Percentiles rank a stretch among this genome's conserved stretches.
Evolutionary conservation across 805 yeast species (phyloP).

Genomic region (Torulaspora franciscae): DNA sequence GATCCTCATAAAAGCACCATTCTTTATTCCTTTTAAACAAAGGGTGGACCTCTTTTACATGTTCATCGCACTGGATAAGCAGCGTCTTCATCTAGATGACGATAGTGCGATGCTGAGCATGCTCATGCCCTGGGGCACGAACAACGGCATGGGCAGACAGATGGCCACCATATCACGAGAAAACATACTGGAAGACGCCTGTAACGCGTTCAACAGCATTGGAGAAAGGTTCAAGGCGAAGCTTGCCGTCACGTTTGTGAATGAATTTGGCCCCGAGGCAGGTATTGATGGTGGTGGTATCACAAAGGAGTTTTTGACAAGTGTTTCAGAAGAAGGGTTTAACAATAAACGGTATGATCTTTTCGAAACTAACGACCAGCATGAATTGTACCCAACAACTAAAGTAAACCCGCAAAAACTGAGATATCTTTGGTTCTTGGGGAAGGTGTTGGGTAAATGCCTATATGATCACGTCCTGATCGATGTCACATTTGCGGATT

Average conservation of each 20-base stretch:
- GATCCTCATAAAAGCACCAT: conserved; percentile 64
- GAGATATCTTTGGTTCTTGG: conserved; percentile 55
- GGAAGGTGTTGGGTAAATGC: conserved; percentile 84
- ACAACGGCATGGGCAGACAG: conserved; percentile 19
- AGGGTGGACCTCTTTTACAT: conserved; percentile 70
- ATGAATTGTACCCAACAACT: conserved; percentile 62
- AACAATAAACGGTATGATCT: conserved; percentile 34
- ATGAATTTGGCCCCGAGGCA: conserved; percentile 72
- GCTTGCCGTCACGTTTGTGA: conserved; percentile 61
- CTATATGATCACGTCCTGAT: conserved; percentile 76
- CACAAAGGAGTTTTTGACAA: conserved; percentile 82
- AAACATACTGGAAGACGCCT: conserved; percentile 70
- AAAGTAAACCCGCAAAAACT: conserved; percentile 28
- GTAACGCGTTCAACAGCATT: conserved; percentile 46
- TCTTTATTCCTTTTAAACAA: conserved; percentile 67
- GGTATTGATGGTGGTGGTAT: conserved; percentile 98
- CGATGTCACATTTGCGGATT: conserved; percentile 80
- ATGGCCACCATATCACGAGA: conserved; percentile 64
- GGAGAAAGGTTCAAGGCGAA: conserved; percentile 56
- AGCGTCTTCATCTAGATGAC: conserved; percentile 23
- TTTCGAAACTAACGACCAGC: conserved; percentile 44
- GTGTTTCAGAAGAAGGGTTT: conserved; percentile 67
- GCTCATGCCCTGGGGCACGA: conserved; percentile 16
- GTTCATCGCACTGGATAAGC: conserved; percentile 53
- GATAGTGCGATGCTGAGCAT: conserved; percentile 19